These are phyloP conservation scores for Ogataea siamensis DNA, from an alignment of 805 yeast genomes.

Conservation along the genomic window DNA sequence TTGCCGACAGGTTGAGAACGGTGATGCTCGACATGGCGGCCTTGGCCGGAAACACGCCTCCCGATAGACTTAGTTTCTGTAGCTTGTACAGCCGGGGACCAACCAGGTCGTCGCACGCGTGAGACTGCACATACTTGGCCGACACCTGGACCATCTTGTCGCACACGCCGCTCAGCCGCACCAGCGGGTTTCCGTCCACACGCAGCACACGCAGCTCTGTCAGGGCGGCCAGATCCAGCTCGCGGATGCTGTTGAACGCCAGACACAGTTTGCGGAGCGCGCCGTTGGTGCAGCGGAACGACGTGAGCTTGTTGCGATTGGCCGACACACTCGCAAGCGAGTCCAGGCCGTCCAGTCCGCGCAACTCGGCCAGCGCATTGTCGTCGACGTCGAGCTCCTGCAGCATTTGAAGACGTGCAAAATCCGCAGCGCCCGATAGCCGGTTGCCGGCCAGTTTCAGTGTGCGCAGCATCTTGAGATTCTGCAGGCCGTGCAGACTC, in stretches of 20 bases:
- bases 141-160: conserved; percentile 42
- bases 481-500: conserved; percentile 37
- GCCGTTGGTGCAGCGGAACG: conserved; percentile 19
- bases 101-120: conserved; percentile 24
- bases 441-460: conserved; percentile 44
- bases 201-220: conserved; percentile 43
- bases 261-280: conserved; percentile 39
- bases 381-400: conserved; percentile 45
- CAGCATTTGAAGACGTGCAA: conserved; percentile 38
- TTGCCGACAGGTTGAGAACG: conserved; percentile 45
- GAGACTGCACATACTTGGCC: conserved; percentile 29
- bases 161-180: conserved; percentile 30
- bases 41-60: conserved; percentile 21
- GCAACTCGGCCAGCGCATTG: conserved; percentile 37
- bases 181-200: conserved; percentile 41
- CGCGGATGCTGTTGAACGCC: conserved; percentile 37
- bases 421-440: conserved; percentile 39
- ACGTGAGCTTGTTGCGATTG: conserved; percentile 40
- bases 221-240: conserved; percentile 34
- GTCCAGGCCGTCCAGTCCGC: conserved; percentile 37
- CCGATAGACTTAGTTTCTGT: conserved; percentile 36
- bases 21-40: conserved; percentile 35
- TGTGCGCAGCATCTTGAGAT: conserved; percentile 39
- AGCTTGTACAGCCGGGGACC: conserved; percentile 26
- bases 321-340: conserved; percentile 40